Conservation (phyloP, 352 stramenopile genomes). For the Globisporangium carolinianum region DNA sequence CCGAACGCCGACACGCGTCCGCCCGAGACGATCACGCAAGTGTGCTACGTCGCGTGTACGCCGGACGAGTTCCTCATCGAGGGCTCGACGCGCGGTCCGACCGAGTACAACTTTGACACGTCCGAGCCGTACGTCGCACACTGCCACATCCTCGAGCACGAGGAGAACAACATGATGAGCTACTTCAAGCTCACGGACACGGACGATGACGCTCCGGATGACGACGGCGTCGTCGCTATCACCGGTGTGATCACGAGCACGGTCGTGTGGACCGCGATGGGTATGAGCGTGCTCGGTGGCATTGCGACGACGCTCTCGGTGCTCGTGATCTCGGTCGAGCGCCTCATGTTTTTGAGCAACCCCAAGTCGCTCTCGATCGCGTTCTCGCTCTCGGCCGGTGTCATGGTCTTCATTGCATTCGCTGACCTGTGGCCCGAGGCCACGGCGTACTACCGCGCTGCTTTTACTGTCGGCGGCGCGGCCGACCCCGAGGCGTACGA, state of each 20-base stretch:
- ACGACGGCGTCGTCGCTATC: constrained; percentile 27
- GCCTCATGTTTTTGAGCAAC: constrained; percentile 59
- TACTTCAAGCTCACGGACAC: constrained; percentile 48
- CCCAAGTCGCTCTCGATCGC: constrained; percentile 47
- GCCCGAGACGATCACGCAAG: constrained; percentile 38
- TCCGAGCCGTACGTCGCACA: constrained; percentile 67
- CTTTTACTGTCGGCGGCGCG: constrained; percentile 43
- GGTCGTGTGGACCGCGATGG: constrained; percentile 57
- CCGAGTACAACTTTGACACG: constrained; percentile 68
- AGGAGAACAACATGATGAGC: constrained; percentile 73
- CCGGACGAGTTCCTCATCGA: constrained; percentile 59
- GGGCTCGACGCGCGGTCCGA: constrained; percentile 32
- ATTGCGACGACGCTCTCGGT: constrained; percentile 66
- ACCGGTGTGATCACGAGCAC: constrained; percentile 33
- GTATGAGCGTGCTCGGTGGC: constrained; percentile 64
- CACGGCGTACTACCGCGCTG: constrained; percentile 45
- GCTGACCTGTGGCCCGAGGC: constrained; percentile 55
- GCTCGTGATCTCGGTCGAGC: constrained; percentile 56
- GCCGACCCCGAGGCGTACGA: constrained; percentile 66
- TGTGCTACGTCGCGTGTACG: constrained; percentile 74
- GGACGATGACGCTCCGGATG: constrained; percentile 37
- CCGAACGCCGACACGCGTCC: constrained; percentile 41
- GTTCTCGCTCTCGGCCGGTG: constrained; percentile 65
- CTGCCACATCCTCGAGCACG: constrained; percentile 74
- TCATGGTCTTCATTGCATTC: constrained; percentile 78